These are phyloP conservation scores for Lepiota venenata DNA, from an alignment of 768 basidiomycete species.

Conservation along the genomic window DNA sequence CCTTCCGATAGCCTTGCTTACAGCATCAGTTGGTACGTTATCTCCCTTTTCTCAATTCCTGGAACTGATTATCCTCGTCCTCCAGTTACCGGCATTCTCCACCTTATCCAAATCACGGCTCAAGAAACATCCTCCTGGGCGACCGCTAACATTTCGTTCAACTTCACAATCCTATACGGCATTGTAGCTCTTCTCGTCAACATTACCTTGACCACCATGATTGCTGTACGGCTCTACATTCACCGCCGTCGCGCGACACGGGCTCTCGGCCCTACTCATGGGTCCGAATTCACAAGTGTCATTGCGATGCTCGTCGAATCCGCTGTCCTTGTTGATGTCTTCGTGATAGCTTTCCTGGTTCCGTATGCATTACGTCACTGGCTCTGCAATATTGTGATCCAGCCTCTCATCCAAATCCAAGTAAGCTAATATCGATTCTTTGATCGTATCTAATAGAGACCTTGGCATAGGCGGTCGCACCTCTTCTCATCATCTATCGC, in stretches of 20 bases:
- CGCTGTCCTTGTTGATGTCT: neutral
- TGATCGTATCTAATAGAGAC: neutral
- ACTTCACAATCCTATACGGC: constrained; percentile 7
- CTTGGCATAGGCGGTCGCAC: constrained; percentile 13
- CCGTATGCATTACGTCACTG: constrained; percentile 7
- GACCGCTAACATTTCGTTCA: constrained; percentile 4
- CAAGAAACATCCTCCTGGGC: constrained; percentile 5
- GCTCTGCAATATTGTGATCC: constrained; percentile 6
- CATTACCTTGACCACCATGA: constrained; percentile 3
- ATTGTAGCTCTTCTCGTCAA: constrained; percentile 7
- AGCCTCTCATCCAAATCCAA: constrained; percentile 5
- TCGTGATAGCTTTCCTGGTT: constrained; percentile 1
- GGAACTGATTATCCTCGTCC: neutral
- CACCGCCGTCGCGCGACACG: constrained; percentile 1
- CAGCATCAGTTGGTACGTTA: neutral
- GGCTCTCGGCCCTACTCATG: neutral
- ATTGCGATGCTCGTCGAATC: constrained; percentile 7
- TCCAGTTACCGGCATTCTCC: constrained; percentile 2
- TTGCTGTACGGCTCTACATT: constrained; percentile 1
- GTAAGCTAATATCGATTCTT: neutral
- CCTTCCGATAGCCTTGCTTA: neutral
- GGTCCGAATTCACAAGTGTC: neutral
- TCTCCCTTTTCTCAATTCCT: neutral
- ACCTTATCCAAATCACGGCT: constrained; percentile 9
- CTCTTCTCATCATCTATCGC: constrained; percentile 18